Base-by-base conservation (phyloP, 2,329 filamentous ascomycete genomes). In the Phyllosticta citrichinensis region DNA sequence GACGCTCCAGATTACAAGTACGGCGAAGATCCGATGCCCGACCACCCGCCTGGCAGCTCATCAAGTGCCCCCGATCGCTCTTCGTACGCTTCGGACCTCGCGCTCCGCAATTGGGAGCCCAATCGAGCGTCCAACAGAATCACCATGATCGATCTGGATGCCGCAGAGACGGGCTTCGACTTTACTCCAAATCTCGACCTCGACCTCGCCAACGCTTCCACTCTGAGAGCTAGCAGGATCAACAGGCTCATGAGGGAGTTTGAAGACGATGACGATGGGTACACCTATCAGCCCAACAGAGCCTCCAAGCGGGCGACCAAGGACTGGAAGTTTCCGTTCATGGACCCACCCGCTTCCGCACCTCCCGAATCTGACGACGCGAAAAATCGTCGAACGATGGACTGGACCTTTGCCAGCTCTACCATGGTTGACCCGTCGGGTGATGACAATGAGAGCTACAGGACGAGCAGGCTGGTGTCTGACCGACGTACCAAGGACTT, bases 111-210 rank as follows among this genome's bases (percentile, higher is more conserved):
- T 61, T 74, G 72, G 63, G 71, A 73, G 54, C 61, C 62, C 30
- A 71, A 71, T 33, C 71, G 72, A 3, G 74, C 73, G 25, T 74
- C 74, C 2, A 77, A 77, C 61, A 75, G 78, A 54, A 82, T 76
- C 66, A 80, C 77, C 14, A 73, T 79, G 62, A 83, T 85, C 61
- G 82, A 86, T 66, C 75, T 87, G 47, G 82, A 85, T 68, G 80
- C 78, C 51, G 81, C 80, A 19, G 77, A 70, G 56, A 70, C 73
- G 2, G 69, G 68, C 1, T 63, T 65, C 14, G 66, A 69, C 6
- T 70, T 71, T 20, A 64, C 71, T 9, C 72, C 72, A 2, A 73
- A 74, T 24, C n/a, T 62, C 56, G 35, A 57, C 40, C 33, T 40
- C 14, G 78, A 75, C 33, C 65, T 80, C 9, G 75, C 78, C 9